Conservation (phyloP, 345 rosid genomes). For the Euphorbia peplus region DNA sequence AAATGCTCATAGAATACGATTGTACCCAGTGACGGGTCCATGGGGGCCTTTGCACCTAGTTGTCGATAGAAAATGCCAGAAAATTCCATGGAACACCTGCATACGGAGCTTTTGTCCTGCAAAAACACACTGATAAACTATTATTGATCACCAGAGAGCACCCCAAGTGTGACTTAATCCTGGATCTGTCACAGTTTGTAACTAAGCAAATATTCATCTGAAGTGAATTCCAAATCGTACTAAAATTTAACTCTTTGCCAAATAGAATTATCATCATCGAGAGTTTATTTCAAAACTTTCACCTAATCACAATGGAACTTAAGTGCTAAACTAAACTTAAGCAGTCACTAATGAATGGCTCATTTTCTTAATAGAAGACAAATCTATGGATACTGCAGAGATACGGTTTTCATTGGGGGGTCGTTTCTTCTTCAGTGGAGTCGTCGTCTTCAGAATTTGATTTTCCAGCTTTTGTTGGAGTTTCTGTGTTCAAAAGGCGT, state of each 20-base stretch:
- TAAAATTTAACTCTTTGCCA: not conserved
- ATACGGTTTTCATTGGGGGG: constrained; percentile 5
- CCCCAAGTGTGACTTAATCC: too few species aligned
- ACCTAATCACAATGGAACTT: not conserved
- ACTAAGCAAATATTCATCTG: too few species aligned
- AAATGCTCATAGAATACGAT: too few species aligned
- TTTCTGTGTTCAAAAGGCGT: constrained; percentile 40
- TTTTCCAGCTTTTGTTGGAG: constrained; percentile 20
- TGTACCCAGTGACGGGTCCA: too few species aligned
- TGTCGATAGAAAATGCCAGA: too few species aligned
- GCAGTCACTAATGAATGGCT: not conserved
- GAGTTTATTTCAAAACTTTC: not conserved
- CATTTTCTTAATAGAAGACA: not conserved
- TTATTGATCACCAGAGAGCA: too few species aligned
- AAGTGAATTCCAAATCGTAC: too few species aligned
- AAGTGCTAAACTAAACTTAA: not conserved
- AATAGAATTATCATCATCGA: not conserved
- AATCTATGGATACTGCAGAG: not conserved
- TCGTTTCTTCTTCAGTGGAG: not conserved
- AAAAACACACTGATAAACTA: too few species aligned
- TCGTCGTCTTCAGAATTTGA: constrained; percentile 11
- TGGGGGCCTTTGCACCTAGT: too few species aligned
- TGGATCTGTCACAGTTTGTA: too few species aligned
- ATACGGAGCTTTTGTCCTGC: too few species aligned
- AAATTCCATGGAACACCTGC: too few species aligned